Evolutionary conservation across 306 rosid genomes (phyloP).

Genomic region (Acacia melanoxylon): DNA sequence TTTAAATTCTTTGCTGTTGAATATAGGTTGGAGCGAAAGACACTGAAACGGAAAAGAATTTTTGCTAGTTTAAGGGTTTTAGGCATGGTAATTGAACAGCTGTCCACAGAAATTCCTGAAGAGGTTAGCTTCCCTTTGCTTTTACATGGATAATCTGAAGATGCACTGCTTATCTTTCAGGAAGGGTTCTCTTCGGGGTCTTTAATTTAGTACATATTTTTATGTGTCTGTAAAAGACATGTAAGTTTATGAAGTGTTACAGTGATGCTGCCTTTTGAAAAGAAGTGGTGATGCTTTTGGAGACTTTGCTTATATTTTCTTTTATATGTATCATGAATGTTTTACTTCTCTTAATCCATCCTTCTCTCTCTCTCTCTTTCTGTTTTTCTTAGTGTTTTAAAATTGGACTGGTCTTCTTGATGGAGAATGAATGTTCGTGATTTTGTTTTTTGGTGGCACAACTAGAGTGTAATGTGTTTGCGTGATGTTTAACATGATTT

Average conservation of each 20-base stretch:
- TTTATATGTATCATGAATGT: not conserved
- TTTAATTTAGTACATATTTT: slow-evolving; percentile 2
- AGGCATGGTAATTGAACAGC: slow-evolving; percentile 78
- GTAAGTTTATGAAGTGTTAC: not conserved
- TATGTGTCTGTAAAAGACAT: not conserved
- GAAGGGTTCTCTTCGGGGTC: not conserved
- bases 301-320: not conserved
- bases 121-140: slow-evolving; percentile 58
- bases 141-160: slow-evolving; percentile 14
- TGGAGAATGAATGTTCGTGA: not conserved
- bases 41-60: slow-evolving; percentile 81
- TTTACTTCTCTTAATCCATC: not conserved
- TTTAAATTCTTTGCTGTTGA: slow-evolving; percentile 21
- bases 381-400: not conserved
- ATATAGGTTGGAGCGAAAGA: slow-evolving; percentile 83
- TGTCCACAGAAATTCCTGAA: slow-evolving; percentile 77
- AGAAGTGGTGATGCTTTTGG: not conserved
- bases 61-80: slow-evolving; percentile 86
- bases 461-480: not conserved
- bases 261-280: not conserved
- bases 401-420: not conserved
- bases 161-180: not conserved
- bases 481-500: not conserved
- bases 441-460: not conserved
- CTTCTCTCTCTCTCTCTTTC: not conserved